A percentile compares a stretch with the other conserved stretches of the same genome.
Conservation (phyloP, 176 grass and related monocot species). For the Triticum timopheevii region DNA sequence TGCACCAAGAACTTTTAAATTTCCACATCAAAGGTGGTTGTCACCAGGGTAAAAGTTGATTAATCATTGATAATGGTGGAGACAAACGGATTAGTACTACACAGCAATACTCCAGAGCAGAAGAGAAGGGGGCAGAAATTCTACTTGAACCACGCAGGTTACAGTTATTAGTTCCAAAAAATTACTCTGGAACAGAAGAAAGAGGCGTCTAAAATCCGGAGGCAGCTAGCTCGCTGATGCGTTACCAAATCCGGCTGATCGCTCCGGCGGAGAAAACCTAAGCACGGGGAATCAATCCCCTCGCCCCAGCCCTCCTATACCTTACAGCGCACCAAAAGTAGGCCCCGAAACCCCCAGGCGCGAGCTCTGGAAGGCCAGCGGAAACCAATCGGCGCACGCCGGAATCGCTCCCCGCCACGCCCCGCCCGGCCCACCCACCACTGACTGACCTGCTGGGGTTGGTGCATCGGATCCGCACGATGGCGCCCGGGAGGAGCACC, state of each 20-base stretch:
- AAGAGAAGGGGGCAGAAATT: background rate
- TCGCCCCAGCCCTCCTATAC: background rate
- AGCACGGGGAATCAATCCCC: slow-evolving; percentile 3
- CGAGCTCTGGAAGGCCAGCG: background rate
- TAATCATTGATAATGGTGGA: background rate
- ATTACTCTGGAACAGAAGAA: no score
- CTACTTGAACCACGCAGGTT: no score
- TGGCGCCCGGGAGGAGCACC: slow-evolving; percentile 88
- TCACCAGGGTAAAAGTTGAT: background rate
- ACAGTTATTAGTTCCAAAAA: no score
- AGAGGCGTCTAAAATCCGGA: background rate
- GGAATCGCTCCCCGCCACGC: background rate
- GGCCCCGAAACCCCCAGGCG: background rate
- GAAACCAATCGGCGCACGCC: background rate
- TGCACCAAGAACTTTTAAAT: background rate
- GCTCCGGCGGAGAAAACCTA: slow-evolving; percentile 24
- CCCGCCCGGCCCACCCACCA: background rate
- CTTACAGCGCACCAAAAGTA: background rate
- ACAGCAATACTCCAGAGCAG: background rate
- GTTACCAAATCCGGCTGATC: background rate
- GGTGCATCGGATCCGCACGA: slow-evolving; percentile 96
- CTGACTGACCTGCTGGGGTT: slow-evolving; percentile 79
- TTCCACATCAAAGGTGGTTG: background rate
- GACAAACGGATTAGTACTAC: background rate
- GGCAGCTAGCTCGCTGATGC: background rate